Evolutionary conservation across 306 rosid species (phyloP).

Genomic region (Gastrolobium villosum): DNA sequence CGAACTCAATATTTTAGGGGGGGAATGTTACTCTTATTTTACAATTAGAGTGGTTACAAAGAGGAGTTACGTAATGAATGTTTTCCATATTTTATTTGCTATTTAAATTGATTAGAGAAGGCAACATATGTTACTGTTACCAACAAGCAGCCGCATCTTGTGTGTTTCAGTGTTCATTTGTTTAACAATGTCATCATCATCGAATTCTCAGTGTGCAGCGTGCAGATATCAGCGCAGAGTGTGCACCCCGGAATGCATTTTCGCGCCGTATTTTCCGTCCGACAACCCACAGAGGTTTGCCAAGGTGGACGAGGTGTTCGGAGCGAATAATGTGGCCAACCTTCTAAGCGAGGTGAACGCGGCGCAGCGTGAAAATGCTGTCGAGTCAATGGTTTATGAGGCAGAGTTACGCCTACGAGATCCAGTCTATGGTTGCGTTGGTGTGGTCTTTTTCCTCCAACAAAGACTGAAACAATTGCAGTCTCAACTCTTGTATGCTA

Average conservation of each 20-base stretch:
- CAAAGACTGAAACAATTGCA: slow-evolving; percentile 35
- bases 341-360: slow-evolving; percentile 67
- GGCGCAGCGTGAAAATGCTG: slow-evolving; percentile 76
- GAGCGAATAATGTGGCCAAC: slow-evolving; percentile 81
- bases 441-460: slow-evolving; percentile 45
- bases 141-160: too few species aligned
- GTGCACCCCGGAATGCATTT: slow-evolving; percentile 82
- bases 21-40: too few species aligned
- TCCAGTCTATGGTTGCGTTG: slow-evolving; percentile 58
- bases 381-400: slow-evolving; percentile 53
- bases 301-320: slow-evolving; percentile 80
- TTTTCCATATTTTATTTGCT: too few species aligned
- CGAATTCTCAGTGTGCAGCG: slow-evolving; percentile 82
- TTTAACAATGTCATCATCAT: slow-evolving; percentile 1
- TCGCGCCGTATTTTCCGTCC: slow-evolving; percentile 87
- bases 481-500: slow-evolving; percentile 41
- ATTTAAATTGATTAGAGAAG: too few species aligned
- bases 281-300: slow-evolving; percentile 79
- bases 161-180: too few species aligned
- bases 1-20: too few species aligned
- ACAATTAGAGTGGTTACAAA: too few species aligned
- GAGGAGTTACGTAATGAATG: too few species aligned
- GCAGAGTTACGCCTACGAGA: slow-evolving; percentile 54
- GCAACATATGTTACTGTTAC: too few species aligned
- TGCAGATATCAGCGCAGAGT: slow-evolving; percentile 76